phyloP scores from a whole-genome alignment of 139 green algal genomes.

The Micromonas pusilla region DNA sequence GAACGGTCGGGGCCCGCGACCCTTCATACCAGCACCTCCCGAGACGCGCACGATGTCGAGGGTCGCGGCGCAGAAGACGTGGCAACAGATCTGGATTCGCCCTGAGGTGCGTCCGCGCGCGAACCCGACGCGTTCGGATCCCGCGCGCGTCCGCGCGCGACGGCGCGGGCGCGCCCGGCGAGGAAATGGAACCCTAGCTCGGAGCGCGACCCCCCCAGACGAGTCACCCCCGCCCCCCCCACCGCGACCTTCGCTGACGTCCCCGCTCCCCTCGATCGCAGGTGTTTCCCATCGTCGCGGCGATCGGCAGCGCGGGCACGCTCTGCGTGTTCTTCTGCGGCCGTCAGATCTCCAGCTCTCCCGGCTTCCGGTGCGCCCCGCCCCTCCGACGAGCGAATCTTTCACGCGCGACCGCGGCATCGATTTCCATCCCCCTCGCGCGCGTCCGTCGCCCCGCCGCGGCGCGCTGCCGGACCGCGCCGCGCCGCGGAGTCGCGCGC shows the following conservation, averaged over 20 bases:
- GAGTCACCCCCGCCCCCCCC: neutral
- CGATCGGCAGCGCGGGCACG: neutral
- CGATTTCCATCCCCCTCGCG: too few species aligned
- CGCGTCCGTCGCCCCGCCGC: too few species aligned
- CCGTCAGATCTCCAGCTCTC: neutral
- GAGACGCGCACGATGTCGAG: neutral
- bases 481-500: too few species aligned
- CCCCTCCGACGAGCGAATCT: too few species aligned
- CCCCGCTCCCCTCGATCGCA: neutral
- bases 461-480: too few species aligned
- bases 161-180: too few species aligned
- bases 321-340: constrained; percentile 13
- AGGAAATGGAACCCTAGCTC: neutral
- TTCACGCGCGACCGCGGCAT: too few species aligned
- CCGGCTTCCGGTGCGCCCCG: constrained; percentile 12
- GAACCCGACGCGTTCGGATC: neutral
- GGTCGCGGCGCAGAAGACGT: neutral
- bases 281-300: constrained; percentile 19
- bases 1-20: too few species aligned
- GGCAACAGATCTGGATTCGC: neutral
- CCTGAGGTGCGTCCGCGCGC: neutral
- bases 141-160: neutral
- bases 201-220: too few species aligned
- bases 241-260: neutral
- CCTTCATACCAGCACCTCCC: too few species aligned